phyloP scores from a whole-genome alignment of 768 basidiomycete genomes.

The Phanerochaete sordida region DNA sequence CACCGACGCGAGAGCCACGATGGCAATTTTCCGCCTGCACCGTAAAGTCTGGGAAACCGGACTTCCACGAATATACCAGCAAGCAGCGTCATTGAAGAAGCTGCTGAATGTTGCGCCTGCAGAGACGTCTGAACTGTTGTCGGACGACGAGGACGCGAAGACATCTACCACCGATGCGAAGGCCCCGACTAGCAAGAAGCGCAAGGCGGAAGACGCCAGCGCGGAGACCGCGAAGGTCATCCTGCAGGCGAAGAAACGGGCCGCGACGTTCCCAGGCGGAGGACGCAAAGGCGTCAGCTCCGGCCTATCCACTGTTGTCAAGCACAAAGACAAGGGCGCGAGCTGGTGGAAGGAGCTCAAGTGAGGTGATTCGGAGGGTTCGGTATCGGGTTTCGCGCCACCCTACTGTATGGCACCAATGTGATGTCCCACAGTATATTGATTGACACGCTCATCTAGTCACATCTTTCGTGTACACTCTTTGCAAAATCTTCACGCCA shows the following conservation, averaged over 20 bases:
- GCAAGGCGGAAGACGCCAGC: neutral
- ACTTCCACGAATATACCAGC: neutral
- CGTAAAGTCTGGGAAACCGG: constrained; percentile 74
- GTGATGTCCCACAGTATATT: too few species aligned
- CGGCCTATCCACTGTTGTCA: constrained; percentile 51
- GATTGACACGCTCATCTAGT: neutral
- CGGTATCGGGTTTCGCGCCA: neutral
- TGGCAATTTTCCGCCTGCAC: constrained; percentile 87
- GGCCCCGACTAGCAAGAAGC: neutral
- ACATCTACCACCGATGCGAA: too few species aligned
- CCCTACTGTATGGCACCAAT: too few species aligned
- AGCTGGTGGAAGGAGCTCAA: constrained; percentile 23
- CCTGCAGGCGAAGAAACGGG: neutral
- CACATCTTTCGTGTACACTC: too few species aligned
- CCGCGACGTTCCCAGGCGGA: constrained; percentile 39
- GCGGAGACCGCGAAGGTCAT: neutral
- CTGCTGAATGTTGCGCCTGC: neutral
- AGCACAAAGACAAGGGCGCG: constrained; percentile 19
- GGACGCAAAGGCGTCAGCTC: constrained; percentile 65
- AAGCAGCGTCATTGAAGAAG: neutral
- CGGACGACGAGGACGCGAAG: too few species aligned
- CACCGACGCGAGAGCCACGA: constrained; percentile 89
- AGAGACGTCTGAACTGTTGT: too few species aligned
- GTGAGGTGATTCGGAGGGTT: neutral
- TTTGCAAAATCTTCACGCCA: too few species aligned